Evolutionary conservation across 2,329 filamentous ascomycete genomes (phyloP), one percentile per base, ranked within the genome.

Genomic region (Beauveria brongniartii): DNA sequence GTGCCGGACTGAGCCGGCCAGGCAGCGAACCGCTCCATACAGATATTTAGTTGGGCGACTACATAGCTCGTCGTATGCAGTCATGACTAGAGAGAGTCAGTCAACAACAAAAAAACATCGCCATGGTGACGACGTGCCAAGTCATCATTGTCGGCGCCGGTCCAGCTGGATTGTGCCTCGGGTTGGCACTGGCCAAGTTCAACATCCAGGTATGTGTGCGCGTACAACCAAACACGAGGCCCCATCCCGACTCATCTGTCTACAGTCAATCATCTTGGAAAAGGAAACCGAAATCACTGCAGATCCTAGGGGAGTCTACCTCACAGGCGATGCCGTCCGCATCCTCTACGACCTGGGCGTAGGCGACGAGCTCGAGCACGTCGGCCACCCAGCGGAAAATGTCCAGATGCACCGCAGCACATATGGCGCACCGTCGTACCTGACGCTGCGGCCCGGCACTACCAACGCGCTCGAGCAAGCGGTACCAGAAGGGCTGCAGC

Each of bases 261-360:
- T 67, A 12, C 50, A 61, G 8, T 56, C 68, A 46, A 50, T 71
- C 22, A 62, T 71, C 2, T 54, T 72, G 7, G 70, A 72, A 54
- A 66, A 64, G 51, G 68, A 70, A 16, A 10, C 28, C 3, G 62
- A 63, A 10, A 65, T 72, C 30, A 70, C 63, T 3, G 57, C 55
- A 8, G 70, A 72, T 60, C 70, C 70, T 2, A 62, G 70, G 5
- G 70, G 70, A 3, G 71, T 72, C 43, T 67, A 67, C 1, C 62
- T 72, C 16, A 68, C 70, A 20, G 70, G 69, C 50, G 70, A 72
- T 59, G 70, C 68, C 5, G 67, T 72, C 41, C 66, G 70, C 3
- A 50, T 61, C 9, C 51, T 69, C 3, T 67, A 71, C 24, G 66
- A 52, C 1, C 48, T 65, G 4, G 69, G 68, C 3, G 53, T 70